Base-by-base conservation (phyloP, 805 yeast genomes). In the Candida suzukii region DNA sequence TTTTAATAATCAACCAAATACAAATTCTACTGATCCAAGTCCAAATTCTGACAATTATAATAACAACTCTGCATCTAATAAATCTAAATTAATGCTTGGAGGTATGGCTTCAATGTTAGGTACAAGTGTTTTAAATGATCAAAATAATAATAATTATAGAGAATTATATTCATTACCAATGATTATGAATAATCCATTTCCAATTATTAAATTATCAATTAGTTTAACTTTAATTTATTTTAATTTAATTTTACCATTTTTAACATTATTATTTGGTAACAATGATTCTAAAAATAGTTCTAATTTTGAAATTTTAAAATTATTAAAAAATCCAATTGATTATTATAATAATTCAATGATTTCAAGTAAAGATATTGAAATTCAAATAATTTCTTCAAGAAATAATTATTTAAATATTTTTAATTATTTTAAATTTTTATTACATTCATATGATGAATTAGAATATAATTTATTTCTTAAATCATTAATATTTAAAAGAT, bases 91-190 rank as follows among this genome's bases (percentile, higher is more conserved):
- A 22, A 55, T 81, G 35, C 53, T 81, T 46, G 87, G 86, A 14
- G 82, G 85, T 18, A 66, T 80, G 66, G 80, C 83, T 20, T 68
- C 79, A 40, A 68, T 80, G 51, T 69, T 78, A 62, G 86, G 86
- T 22, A 71, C 82, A 3, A 73, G 83, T 1, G 63, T 78, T 37
- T 65, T 74, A 41, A 76, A 74, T 40, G 82, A 77, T 36, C 64
- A 69, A 38, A 64, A 53, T 16, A 39, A 41, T 20, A 48, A 45
- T 30, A 41, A 38, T 32, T 52, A 54, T 38, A 52, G 54, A 39
- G 56, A 61, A 3, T 43, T 60, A 16, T 58, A 56, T 45, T 49
- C 63, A 3, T 40, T 61, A 30, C 66, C 66, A 8, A 48, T 59
- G 22, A 31, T 49, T 57, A 4, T 43, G 11, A 29, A 16, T 29